Evolutionary conservation across 768 basidiomycete species (phyloP).

Genomic region (Psilocybe tampanensis): DNA sequence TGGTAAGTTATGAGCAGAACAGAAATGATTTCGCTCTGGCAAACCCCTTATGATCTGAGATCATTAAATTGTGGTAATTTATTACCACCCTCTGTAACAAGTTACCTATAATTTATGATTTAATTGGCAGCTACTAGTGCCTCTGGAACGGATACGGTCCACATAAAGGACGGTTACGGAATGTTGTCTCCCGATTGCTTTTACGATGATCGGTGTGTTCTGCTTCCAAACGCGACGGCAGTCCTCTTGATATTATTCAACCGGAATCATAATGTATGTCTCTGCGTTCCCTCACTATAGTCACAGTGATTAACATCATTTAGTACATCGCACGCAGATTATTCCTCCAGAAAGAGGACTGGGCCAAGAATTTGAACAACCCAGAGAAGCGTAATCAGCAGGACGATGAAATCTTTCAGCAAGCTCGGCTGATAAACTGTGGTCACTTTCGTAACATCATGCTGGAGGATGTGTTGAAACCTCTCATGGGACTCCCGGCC

Average conservation of each 20-base stretch:
- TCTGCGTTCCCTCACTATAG: neutral
- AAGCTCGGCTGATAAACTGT: conserved; percentile 26
- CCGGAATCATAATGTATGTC: neutral
- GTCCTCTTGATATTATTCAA: neutral
- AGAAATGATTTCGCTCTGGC: too few species aligned
- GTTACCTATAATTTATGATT: too few species aligned
- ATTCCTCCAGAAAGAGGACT: neutral
- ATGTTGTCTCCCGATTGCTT: conserved; percentile 7
- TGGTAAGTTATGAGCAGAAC: too few species aligned
- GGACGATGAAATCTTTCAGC: conserved; percentile 29
- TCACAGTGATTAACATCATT: neutral
- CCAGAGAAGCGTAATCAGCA: neutral
- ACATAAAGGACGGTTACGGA: conserved; percentile 2
- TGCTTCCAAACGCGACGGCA: conserved; percentile 3
- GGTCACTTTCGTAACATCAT: conserved; percentile 28
- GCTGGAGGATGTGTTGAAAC: conserved; percentile 26
- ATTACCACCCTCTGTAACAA: too few species aligned
- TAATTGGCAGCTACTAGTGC: too few species aligned
- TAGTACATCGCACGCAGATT: neutral
- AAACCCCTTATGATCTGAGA: too few species aligned
- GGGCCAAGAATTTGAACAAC: neutral
- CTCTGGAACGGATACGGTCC: conserved; percentile 1
- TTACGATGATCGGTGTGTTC: conserved; percentile 1
- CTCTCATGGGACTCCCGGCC: conserved; percentile 22
- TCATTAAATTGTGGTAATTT: too few species aligned